phyloP scores from a whole-genome alignment of 257 asterid species.

The Salvia rosmarinus region DNA sequence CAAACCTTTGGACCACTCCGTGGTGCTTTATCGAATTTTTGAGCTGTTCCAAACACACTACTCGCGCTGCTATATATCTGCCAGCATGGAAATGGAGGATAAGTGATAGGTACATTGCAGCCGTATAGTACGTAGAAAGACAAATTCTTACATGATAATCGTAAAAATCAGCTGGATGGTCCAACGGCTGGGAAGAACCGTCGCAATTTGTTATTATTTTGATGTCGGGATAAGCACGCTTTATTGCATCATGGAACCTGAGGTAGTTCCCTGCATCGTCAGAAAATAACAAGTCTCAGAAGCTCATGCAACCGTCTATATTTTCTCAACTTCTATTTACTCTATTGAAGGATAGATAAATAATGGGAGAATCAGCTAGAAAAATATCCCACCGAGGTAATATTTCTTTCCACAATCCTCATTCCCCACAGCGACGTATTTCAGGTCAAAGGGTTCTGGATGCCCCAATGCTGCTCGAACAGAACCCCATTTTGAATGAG shows the following conservation, averaged over 20 bases:
- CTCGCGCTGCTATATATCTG: constrained; percentile 75
- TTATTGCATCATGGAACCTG: constrained; percentile 78
- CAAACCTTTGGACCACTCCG: constrained; percentile 91
- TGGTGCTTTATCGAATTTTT: constrained; percentile 57
- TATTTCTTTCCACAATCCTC: constrained; percentile 89
- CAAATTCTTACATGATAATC: constrained; percentile 78
- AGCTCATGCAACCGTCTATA: neutral
- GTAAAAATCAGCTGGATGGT: constrained; percentile 89
- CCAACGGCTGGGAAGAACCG: constrained; percentile 65
- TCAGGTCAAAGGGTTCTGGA: constrained; percentile 84
- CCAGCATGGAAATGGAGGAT: constrained; percentile 31
- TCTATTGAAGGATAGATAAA: neutral
- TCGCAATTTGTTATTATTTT: constrained; percentile 89
- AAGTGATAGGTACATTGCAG: neutral
- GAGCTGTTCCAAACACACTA: constrained; percentile 51
- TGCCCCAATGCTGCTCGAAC: constrained; percentile 89
- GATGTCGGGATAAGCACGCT: constrained; percentile 69
- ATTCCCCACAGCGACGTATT: constrained; percentile 91
- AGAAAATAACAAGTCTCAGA: constrained; percentile 9
- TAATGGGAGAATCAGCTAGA: neutral
- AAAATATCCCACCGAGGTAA: constrained; percentile 62
- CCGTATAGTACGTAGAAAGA: neutral
- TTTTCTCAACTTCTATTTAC: neutral
- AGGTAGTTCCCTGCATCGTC: constrained; percentile 82
- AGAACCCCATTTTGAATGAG: constrained; percentile 88